A percentile compares a stretch with the other conserved stretches of the same genome.
Evolutionary conservation across 2,329 filamentous ascomycete species (phyloP).

Genomic region (Calycina marina): DNA sequence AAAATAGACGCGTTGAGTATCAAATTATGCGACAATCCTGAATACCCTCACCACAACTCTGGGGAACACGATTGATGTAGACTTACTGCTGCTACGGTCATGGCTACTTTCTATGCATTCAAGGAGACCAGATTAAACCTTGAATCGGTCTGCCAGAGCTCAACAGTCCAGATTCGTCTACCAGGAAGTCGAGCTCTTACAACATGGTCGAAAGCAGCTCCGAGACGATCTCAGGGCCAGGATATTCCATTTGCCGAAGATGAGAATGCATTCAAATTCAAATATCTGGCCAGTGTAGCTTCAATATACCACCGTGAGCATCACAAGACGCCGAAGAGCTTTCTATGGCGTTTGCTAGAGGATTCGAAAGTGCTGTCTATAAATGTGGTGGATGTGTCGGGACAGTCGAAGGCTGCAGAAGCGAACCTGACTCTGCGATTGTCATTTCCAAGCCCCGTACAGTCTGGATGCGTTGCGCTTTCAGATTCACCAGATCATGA

Average conservation of each 20-base stretch:
- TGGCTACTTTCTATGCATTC: conserved; percentile 53
- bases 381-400: conserved; percentile 68
- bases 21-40: conserved; percentile 14
- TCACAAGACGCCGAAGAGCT: conserved; percentile 64
- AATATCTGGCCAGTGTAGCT: conserved; percentile 61
- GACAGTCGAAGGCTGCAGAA: conserved; percentile 48
- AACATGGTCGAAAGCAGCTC: conserved; percentile 23
- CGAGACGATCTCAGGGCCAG: conserved; percentile 25
- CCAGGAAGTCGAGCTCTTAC: conserved; percentile 32
- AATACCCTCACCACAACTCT: conserved; percentile 5
- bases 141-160: conserved; percentile 54
- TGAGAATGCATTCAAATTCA: conserved; percentile 57
- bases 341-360: conserved; percentile 82
- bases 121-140: conserved; percentile 80
- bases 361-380: conserved; percentile 69
- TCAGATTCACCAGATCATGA: conserved; percentile 69
- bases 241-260: conserved; percentile 40
- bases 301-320: conserved; percentile 74
- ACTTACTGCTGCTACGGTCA: conserved; percentile 47
- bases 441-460: conserved; percentile 58
- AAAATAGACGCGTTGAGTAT: conserved; percentile 8
- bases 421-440: conserved; percentile 65
- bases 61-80: conserved; percentile 35
- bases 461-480: conserved; percentile 66
- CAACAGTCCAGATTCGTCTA: conserved; percentile 56